Conservation (phyloP, 805 yeast genomes). For the Metschnikowia gelsemii region DNA sequence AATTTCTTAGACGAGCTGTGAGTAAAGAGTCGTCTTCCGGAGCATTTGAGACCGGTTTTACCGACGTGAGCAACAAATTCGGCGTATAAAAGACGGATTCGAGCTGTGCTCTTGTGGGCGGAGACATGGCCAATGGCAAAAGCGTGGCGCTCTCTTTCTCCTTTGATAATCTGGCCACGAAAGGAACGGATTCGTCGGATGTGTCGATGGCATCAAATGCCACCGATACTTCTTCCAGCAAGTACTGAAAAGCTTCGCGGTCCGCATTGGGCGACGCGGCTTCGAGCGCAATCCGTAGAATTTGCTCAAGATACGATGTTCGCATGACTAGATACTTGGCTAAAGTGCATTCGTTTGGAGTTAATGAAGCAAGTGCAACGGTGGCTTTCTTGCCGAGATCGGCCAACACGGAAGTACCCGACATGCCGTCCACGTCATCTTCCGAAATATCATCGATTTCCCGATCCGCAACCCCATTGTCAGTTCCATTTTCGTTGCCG, state of each 20-base stretch:
- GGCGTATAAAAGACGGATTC: constrained; percentile 7
- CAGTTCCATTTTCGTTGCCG: too few relatives aligned
- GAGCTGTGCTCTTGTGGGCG: constrained; percentile 9
- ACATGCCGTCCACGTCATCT: too few relatives aligned
- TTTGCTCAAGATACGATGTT: constrained; percentile 13
- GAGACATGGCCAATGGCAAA: constrained; percentile 15
- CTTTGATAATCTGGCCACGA: constrained; percentile 3
- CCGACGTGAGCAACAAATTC: constrained; percentile 5
- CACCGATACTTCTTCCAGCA: constrained; percentile 7
- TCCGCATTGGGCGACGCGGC: constrained; percentile 1
- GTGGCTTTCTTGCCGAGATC: too few relatives aligned
- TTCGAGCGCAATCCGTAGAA: constrained; percentile 6
- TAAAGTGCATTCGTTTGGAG: constrained; percentile 4
- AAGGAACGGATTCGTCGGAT: neutral
- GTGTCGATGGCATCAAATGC: constrained; percentile 5
- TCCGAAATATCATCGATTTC: too few relatives aligned
- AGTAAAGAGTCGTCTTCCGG: neutral
- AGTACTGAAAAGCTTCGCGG: constrained; percentile 4
- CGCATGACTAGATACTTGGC: constrained; percentile 14
- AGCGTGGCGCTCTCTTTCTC: constrained; percentile 15
- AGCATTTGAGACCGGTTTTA: neutral
- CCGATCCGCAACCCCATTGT: too few relatives aligned
- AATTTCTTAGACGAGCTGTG: constrained; percentile 6
- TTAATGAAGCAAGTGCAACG: neutral
- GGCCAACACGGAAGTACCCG: too few relatives aligned